Base-by-base conservation (phyloP, 331 rosid species). In the Cucumis variabilis region DNA sequence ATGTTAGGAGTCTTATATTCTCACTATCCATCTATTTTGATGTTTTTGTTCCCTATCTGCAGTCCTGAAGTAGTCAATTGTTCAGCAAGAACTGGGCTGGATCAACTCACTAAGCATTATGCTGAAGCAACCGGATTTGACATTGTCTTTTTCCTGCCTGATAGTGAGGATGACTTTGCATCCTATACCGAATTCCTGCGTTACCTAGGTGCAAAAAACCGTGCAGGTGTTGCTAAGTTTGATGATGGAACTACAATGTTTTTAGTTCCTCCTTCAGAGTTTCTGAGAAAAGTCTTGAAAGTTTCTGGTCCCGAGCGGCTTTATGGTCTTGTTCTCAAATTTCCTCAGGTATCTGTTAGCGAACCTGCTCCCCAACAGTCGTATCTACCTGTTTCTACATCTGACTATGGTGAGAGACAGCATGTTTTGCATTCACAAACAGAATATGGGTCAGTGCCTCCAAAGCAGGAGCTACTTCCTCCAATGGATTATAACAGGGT, bases 201-300 rank as follows among this genome's bases (percentile, higher is more conserved):
- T 84, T 96, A 96, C 82, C 90, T 96, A 9, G 91, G 98, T 86
- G 96, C 93, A 20, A 96, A 96, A 91, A 87, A 90, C 85, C 97
- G 99, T 80, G 99, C 99, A 86, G 99, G 99, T 89, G 98, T 96
- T 88, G 99, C 99, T 30, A 96, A 96, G 88, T 94, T 94, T 90
- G 93, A 86, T 85, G 96, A 94, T 87, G 94, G 93, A 87, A 95
- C 95, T 87, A 96, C 99, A 74, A 89, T 96, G 82, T 96, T 96
- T 91, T 89, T 96, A 89, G 98, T 96, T 60, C 99, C 99, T 74
- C 99, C 99, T 85, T 95, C 98, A 24, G 98, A 96, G 82, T 96
- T 96, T 86, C 90, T 96, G 85, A 93, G 95, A 65, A 88, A 91
- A 30, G 94, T 96, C 82, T 90, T 96, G 93, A 96, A 96, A 92